Conservation (phyloP, 106 monocot species). For the Dioscorea dumetorum region DNA sequence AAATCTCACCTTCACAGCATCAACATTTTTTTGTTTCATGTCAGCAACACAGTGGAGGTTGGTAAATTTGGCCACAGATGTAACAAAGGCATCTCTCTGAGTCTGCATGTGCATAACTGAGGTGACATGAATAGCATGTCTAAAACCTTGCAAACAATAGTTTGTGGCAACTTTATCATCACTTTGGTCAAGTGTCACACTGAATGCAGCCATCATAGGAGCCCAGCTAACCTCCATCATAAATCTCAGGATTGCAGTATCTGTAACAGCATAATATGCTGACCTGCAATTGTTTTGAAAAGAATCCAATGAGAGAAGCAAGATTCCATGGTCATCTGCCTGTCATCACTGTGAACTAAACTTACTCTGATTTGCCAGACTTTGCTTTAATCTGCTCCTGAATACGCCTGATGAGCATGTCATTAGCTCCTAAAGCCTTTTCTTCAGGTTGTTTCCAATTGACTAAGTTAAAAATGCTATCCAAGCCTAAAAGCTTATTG, state of each 20-base stretch:
- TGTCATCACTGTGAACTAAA: neutral
- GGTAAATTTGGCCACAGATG: conserved; percentile 96
- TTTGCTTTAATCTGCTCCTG: conserved; percentile 98
- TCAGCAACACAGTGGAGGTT: conserved; percentile 91
- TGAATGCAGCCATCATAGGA: conserved; percentile 99
- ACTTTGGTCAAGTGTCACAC: conserved; percentile 93
- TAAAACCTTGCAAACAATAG: conserved; percentile 75
- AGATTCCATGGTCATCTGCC: too few relatives aligned
- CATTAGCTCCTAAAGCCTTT: conserved; percentile 85
- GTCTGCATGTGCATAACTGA: conserved; percentile 96
- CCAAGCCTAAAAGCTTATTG: conserved; percentile 86
- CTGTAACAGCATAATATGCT: conserved; percentile 64
- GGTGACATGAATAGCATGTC: conserved; percentile 91
- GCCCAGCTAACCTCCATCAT: conserved; percentile 99
- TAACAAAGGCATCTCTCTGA: conserved; percentile 98
- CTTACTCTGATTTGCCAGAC: conserved; percentile 91
- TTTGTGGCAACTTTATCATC: conserved; percentile 70
- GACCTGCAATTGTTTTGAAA: conserved; percentile 37
- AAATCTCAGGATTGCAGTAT: conserved; percentile 78
- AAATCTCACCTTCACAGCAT: conserved; percentile 82
- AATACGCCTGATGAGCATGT: conserved; percentile 80
- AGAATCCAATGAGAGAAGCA: too few relatives aligned
- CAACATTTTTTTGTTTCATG: conserved; percentile 99
- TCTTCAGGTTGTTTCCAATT: conserved; percentile 84
- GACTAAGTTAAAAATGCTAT: conserved; percentile 80